Conservation (phyloP, 495 filamentous ascomycete genomes). For the Xylaria sp. region DNA sequence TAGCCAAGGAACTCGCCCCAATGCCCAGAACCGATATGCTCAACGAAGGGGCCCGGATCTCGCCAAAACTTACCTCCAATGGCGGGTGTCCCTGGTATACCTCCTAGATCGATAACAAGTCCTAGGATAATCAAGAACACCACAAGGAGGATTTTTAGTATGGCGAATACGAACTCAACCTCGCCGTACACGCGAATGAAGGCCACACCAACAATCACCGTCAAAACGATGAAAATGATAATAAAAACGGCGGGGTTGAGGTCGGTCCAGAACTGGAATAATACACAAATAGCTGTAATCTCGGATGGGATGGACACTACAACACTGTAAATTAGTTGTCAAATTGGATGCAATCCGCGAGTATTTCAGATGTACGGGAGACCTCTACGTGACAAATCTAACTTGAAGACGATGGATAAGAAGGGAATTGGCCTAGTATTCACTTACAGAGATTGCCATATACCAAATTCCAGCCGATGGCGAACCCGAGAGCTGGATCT, state of each 20-base stretch:
- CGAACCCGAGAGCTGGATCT: conserved; percentile 80
- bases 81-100: conserved; percentile 59
- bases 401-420: background rate
- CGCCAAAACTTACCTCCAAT: conserved; percentile 59
- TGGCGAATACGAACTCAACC: conserved; percentile 62
- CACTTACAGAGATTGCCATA: conserved; percentile 47
- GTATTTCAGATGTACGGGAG: background rate
- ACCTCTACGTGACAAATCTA: no score
- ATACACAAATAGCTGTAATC: conserved; percentile 65
- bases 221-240: conserved; percentile 61
- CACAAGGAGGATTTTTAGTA: conserved; percentile 64
- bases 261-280: conserved; percentile 67
- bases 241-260: conserved; percentile 62
- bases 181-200: conserved; percentile 64
- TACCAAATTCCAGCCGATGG: conserved; percentile 69
- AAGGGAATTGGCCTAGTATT: background rate
- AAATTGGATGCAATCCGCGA: background rate
- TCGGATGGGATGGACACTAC: conserved; percentile 61
- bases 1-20: conserved; percentile 57
- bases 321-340: background rate
- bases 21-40: conserved; percentile 48
- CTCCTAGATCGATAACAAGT: conserved; percentile 62
- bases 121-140: conserved; percentile 60
- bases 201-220: conserved; percentile 59
- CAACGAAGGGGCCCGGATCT: conserved; percentile 58